phyloP scores from a whole-genome alignment of 2,329 filamentous ascomycete species.

The Alternaria longipes region DNA sequence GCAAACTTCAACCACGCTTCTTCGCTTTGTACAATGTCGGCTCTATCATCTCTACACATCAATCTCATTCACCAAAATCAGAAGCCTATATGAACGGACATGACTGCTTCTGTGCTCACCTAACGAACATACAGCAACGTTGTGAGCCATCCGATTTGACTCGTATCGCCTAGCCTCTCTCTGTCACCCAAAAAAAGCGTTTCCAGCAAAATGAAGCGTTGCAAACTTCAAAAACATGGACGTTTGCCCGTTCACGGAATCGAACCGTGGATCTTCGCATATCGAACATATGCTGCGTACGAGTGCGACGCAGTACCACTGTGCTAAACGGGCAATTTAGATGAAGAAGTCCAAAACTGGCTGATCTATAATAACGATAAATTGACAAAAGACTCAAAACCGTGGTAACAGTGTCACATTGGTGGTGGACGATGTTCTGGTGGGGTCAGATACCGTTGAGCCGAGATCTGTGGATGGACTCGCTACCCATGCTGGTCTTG shows the following conservation, averaged over 20 bases:
- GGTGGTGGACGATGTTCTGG: background rate
- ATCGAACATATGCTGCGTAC: slow-evolving; percentile 14
- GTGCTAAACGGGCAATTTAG: slow-evolving; percentile 17
- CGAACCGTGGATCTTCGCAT: slow-evolving; percentile 21
- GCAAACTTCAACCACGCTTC: background rate
- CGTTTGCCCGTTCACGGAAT: slow-evolving; percentile 13
- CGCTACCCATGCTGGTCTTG: background rate
- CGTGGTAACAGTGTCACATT: background rate
- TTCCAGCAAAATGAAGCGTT: background rate
- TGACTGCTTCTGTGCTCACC: background rate
- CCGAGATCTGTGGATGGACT: background rate
- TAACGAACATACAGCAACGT: background rate
- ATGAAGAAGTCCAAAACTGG: background rate
- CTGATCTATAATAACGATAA: rapidly evolving
- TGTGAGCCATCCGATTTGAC: background rate
- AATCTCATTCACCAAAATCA: background rate
- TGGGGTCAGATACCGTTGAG: background rate
- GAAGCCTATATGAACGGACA: background rate
- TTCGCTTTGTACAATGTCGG: background rate
- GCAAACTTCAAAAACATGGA: background rate
- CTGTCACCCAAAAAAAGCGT: background rate
- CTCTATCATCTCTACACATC: background rate
- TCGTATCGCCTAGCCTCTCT: background rate
- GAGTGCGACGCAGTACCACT: slow-evolving; percentile 27
- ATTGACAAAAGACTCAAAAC: too few species aligned